Evolutionary conservation across 2,329 filamentous ascomycete genomes (phyloP), one percentile per base, ranked within the genome.

Genomic region (Iodosphaeria phyllophila): DNA sequence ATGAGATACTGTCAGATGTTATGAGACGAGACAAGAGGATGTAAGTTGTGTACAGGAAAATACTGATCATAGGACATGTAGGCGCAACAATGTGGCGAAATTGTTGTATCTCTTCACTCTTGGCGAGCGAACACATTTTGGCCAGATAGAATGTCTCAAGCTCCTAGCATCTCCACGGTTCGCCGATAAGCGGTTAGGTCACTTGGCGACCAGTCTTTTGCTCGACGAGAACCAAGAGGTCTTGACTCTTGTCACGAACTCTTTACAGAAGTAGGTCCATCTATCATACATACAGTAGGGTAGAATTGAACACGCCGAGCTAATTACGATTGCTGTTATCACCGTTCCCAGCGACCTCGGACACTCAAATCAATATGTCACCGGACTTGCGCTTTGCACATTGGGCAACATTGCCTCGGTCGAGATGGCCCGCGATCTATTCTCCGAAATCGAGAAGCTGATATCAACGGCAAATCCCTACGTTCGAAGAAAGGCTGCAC

Each of bases 221-320:
- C 60, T 98, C 32, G 89, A 98, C 48, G 89, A 98, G 60, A 98
- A 98, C 42, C 89, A 98, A 50, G 91, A 98, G 51, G 91, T 98
- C 12, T 51, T 98, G 43, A 98, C 89, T 2, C 58, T 98, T 31
- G 91, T 98, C 30, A 98, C 89, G 17, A 98, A 98, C 52, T 98
- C 89, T 8, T 55, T 98, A 35, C 89, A 95, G 51, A 98, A 95
- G 84, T 92, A 63, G 32, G 60, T 43, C 23, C 11, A 8, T 20
- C 9, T 16, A 9, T 17, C n/a, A 9, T 24, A 13, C 14, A 28
- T 15, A 14, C 20, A 13, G n/a, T n/a, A n/a, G n/a, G n/a, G n/a
- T n/a, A n/a, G n/a, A n/a, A n/a, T n/a, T n/a, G n/a, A n/a, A n/a
- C n/a, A n/a, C n/a, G n/a, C n/a, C n/a, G n/a, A n/a, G n/a, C n/a